These are phyloP conservation scores for Amanita pseudoporphyria DNA, from an alignment of 768 basidiomycete species.

Conservation along the genomic window DNA sequence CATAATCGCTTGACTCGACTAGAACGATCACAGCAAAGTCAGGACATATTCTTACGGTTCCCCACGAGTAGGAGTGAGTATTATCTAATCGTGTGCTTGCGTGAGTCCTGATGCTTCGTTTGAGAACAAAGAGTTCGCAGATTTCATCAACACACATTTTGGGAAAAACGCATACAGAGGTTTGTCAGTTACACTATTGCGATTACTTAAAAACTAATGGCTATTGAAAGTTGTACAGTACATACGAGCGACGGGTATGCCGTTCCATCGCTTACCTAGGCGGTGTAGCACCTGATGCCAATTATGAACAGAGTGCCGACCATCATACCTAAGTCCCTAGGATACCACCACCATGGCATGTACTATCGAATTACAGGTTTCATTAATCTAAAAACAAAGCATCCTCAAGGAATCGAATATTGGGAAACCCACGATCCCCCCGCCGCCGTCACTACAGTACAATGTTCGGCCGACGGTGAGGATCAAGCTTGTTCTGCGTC, in stretches of 20 bases:
- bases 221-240: constrained; percentile 37
- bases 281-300: neutral
- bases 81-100: neutral
- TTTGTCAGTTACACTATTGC: constrained; percentile 10
- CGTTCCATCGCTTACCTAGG: neutral
- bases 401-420: constrained; percentile 34
- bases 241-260: constrained; percentile 40
- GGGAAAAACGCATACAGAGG: constrained; percentile 34
- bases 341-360: constrained; percentile 46
- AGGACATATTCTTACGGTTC: constrained; percentile 43
- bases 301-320: constrained; percentile 34
- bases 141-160: constrained; percentile 33
- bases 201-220: neutral
- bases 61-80: constrained; percentile 35
- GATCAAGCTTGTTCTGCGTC: constrained; percentile 39
- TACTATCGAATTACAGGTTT: neutral
- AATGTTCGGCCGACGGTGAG: constrained; percentile 37
- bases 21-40: constrained; percentile 18
- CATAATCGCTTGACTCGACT: neutral
- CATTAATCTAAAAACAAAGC: too few relatives aligned
- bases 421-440: constrained; percentile 38
- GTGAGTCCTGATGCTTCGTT: neutral
- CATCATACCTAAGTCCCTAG: constrained; percentile 34
- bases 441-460: constrained; percentile 27
- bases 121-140: constrained; percentile 38